Conservation (phyloP, 805 yeast species). For the Ogataea methanolica region DNA sequence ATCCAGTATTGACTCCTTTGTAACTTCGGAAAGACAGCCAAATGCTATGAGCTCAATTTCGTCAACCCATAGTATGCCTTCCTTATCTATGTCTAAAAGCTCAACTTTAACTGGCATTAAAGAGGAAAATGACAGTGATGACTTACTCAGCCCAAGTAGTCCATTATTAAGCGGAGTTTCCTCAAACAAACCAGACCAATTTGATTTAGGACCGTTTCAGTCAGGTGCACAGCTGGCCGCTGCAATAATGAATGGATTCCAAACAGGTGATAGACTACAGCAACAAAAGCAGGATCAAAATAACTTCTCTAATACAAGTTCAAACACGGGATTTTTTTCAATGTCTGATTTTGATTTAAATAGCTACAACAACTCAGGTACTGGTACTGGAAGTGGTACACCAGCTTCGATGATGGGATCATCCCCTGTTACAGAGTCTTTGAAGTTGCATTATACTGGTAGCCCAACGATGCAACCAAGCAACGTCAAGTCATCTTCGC, state of each 20-base stretch:
- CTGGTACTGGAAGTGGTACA: conserved; percentile 1
- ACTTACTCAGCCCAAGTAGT: conserved; percentile 11
- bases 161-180: conserved; percentile 4
- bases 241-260: conserved; percentile 25
- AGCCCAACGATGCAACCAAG: neutral
- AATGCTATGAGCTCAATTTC: neutral
- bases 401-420: conserved; percentile 15
- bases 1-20: conserved; percentile 4
- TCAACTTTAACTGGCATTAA: conserved; percentile 14
- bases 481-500: neutral
- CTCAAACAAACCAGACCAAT: conserved; percentile 3
- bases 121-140: conserved; percentile 17
- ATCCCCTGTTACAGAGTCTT: conserved; percentile 7
- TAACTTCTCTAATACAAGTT: no score
- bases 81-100: neutral
- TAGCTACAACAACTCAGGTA: neutral
- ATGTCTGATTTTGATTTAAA: conserved; percentile 27
- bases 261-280: neutral
- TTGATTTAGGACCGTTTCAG: conserved; percentile 26
- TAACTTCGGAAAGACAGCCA: neutral
- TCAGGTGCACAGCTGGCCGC: conserved; percentile 30
- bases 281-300: neutral
- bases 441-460: neutral
- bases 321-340: conserved; percentile 14
- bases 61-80: neutral